Evolutionary conservation across 116 monocot genomes (phyloP), one percentile per base, ranked within the genome.

Genomic region (Dioscorea cayenensis): DNA sequence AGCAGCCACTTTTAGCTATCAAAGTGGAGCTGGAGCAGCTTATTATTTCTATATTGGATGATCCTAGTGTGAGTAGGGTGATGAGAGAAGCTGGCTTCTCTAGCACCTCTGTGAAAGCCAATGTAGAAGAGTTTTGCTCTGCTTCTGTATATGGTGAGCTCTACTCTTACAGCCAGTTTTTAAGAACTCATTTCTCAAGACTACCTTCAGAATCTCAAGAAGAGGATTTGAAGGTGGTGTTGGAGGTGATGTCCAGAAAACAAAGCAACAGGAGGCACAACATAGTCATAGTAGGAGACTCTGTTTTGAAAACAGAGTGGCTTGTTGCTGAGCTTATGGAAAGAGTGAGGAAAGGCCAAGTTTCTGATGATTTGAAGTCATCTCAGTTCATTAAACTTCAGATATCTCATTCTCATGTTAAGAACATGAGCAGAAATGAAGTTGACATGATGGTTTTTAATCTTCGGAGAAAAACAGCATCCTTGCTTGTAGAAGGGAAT

Each of bases 11-110:
- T 14, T 32, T 95, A 43, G 85, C 87, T 51, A 75, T 92, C 64
- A 96, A 92, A 66, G 92, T 96, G 5, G 90, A 96, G 82, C 49
- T 96, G 17, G 95, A 92, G 52, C 95, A 96, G 81, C 87, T 96
- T 48, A 82, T 92, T 51, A 80, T 92, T 64, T 96, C 95, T 63
- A 92, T 96, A 27, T 72, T 96, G 5, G 95, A 96, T 48, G 95
- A 96, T 65, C 95, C 95, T 19, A 92, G 95, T 64, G 95, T 96
- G 16, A 96, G 95, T 67, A 82, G 95, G 71, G 95, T 96, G 23
- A 96, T 96, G 95, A 82, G 82, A 48, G 95, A 96, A 81, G 95
- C 92, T 36, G 95, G 95, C 10, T 96, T 92, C 77, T 96, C 92
- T 20, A 96, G 95, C 77, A 83, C 87, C 64, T 75, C 69, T 25